Base-by-base conservation (phyloP, 1,284 basidiomycete species). In the Abortiporus biennis region DNA sequence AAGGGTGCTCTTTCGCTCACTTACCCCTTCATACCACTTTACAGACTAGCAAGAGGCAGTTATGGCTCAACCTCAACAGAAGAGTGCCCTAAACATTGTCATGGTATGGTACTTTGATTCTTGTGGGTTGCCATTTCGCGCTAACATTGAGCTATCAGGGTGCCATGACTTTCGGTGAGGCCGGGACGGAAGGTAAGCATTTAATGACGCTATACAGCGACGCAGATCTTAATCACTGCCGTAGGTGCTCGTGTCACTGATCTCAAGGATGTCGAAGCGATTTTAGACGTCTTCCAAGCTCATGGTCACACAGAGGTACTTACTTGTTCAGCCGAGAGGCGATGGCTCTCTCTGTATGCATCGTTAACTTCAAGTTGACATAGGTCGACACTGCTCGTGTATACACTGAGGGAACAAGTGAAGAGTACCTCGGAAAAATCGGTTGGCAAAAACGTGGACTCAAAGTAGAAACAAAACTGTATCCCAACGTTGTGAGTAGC, bases 371-470 rank as follows among this genome's bases (percentile, higher is more conserved):
- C 4, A 33, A 73, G 72, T n/a, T n/a, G n/a, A n/a, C n/a, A n/a
- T n/a, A n/a, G n/a, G 59, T 76, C 36, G 79, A 81, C 53, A 76
- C 74, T 3, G 74, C 79, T 8, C 66, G 72, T 1, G 57, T 60
- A 12, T 82, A 81, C 53, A 46, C 57, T 12, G 61, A 55, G n/a
- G 73, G 74, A 1, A 75, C 74, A 2, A 71, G 67, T 44, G 76
- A 78, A 35, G 49, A 72, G 67, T 45, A 62, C 25, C 53, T 78
- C 4, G 61, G 66, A 3, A 57, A 68, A 32, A 43, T 55, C 21
- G 45, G 48, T 24, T 61, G 75, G 43, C 53, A 59, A 42, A 53
- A 59, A 22, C 66, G 66, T 3, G 60, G 62, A 1, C 57, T 78
- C 21, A 70, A 76, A 47, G 74, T 76, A 12, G 76, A 74, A 62